phyloP scores from a whole-genome alignment of 345 rosid species.

The Eucalyptus pumila region DNA sequence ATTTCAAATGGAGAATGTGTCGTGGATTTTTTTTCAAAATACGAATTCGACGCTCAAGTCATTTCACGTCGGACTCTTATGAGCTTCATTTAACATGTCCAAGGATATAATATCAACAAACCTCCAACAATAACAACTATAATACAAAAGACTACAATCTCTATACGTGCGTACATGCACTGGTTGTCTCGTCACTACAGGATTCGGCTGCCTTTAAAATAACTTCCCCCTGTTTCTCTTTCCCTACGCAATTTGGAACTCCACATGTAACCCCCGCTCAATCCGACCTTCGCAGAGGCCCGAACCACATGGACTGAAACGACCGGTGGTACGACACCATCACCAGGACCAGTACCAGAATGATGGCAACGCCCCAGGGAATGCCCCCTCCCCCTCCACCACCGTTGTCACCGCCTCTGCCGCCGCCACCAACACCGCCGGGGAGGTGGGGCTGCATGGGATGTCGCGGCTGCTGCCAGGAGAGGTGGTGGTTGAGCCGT shows the following conservation, averaged over 20 bases:
- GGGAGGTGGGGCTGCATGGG: background rate
- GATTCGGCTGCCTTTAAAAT: background rate
- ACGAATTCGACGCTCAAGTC: background rate
- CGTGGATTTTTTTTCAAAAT: background rate
- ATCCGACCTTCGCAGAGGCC: constrained; percentile 8
- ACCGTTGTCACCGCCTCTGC: background rate
- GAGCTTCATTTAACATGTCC: background rate
- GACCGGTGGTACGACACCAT: constrained; percentile 40
- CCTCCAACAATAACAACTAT: background rate
- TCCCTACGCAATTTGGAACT: background rate
- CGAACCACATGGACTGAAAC: constrained; percentile 44
- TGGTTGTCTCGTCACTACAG: background rate
- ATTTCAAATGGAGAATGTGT: background rate
- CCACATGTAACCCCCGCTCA: background rate
- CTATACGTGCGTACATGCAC: background rate
- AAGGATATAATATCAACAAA: background rate
- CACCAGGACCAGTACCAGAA: constrained; percentile 20
- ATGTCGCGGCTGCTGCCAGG: background rate
- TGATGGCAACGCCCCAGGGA: constrained; percentile 32
- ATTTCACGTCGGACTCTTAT: background rate
- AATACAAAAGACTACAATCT: background rate
- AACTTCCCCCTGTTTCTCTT: background rate
- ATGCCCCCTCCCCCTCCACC: background rate
- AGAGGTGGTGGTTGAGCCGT: background rate
- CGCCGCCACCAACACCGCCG: background rate